phyloP scores from a whole-genome alignment of 1,284 basidiomycete genomes.

The Ustilago cynodontis region DNA sequence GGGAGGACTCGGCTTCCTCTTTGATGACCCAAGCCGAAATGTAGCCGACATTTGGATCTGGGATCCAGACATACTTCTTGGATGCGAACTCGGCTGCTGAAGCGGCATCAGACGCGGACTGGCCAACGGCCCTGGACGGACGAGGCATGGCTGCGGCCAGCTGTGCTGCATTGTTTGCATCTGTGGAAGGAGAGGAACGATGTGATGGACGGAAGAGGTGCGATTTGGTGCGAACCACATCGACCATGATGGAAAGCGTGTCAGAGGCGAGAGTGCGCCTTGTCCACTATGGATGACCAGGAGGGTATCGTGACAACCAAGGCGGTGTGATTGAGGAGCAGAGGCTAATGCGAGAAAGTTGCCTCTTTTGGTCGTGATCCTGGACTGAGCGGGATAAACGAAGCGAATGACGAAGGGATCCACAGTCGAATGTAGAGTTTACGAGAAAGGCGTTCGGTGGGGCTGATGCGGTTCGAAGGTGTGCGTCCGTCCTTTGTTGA shows the following conservation, averaged over 20 bases:
- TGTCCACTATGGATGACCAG: too few relatives aligned
- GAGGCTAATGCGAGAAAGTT: too few relatives aligned
- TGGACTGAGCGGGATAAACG: too few relatives aligned
- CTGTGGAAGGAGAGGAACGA: slow-evolving; percentile 41
- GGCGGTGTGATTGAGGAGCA: too few relatives aligned
- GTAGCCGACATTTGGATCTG: slow-evolving; percentile 88
- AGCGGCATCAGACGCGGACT: slow-evolving; percentile 52
- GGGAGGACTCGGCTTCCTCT: slow-evolving; percentile 82
- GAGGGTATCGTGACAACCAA: too few relatives aligned
- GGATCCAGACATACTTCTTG: slow-evolving; percentile 98
- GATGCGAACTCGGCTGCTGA: slow-evolving; percentile 91
- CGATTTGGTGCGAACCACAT: slow-evolving; percentile 57
- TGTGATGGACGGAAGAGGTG: slow-evolving; percentile 48
- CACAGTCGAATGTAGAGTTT: neutral
- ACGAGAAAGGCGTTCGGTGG: neutral
- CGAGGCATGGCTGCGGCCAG: slow-evolving; percentile 52
- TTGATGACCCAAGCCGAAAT: slow-evolving; percentile 88
- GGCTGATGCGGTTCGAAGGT: neutral
- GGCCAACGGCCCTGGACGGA: slow-evolving; percentile 57
- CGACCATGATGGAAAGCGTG: slow-evolving; percentile 37
- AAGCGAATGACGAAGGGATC: too few relatives aligned
- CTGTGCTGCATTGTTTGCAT: slow-evolving; percentile 47
- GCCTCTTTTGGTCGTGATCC: neutral
- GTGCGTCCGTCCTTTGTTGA: neutral
- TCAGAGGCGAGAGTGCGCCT: neutral